These are phyloP conservation scores for Penicillium coprophilum DNA, from an alignment of 495 filamentous ascomycete species.

Conservation along the genomic window DNA sequence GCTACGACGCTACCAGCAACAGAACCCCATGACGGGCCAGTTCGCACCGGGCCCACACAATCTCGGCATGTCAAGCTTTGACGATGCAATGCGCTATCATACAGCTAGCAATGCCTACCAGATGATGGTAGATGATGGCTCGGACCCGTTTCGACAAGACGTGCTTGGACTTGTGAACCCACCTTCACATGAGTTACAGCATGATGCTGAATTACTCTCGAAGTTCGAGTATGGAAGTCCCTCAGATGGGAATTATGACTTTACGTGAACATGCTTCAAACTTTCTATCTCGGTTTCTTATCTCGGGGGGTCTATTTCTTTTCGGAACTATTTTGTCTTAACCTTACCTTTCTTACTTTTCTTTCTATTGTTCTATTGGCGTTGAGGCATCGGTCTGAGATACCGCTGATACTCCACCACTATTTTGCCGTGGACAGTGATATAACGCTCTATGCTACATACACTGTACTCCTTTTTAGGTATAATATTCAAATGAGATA, in stretches of 20 bases:
- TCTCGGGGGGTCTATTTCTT: conserved; percentile 3
- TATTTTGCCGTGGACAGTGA: conserved; percentile 1
- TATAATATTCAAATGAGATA: not conserved
- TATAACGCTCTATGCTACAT: not conserved
- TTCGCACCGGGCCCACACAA: conserved; percentile 34
- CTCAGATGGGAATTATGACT: conserved; percentile 43
- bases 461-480: not conserved
- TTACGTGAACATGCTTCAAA: conserved; percentile 30
- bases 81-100: conserved; percentile 44
- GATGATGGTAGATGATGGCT: conserved; percentile 48
- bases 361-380: conserved; percentile 4
- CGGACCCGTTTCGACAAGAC: conserved; percentile 42
- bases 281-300: conserved; percentile 10
- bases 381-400: conserved; percentile 2
- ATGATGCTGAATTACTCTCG: conserved; percentile 43
- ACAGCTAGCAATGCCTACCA: conserved; percentile 42
- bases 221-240: conserved; percentile 47
- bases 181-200: conserved; percentile 43
- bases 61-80: conserved; percentile 37
- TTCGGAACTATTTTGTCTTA: not conserved
- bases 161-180: conserved; percentile 44
- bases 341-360: not conserved
- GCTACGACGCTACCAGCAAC: conserved; percentile 39
- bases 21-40: conserved; percentile 37
- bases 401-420: conserved; percentile 7